phyloP scores from a whole-genome alignment of 352 stramenopile genomes.

The Globisporangium viniferum region DNA sequence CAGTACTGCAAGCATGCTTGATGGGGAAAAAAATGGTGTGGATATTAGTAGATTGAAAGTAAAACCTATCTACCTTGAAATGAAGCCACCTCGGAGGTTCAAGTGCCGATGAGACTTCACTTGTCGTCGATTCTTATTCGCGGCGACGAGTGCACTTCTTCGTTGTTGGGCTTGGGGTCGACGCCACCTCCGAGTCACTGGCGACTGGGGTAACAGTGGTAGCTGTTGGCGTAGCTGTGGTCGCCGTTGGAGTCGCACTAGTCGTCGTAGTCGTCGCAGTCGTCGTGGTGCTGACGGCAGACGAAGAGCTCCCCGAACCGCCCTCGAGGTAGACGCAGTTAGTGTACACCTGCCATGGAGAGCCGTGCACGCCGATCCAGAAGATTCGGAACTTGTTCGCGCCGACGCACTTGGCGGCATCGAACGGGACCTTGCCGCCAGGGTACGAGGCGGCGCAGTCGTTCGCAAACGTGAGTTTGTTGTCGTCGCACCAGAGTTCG shows the following conservation, averaged over 20 bases:
- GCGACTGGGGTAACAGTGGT: background rate
- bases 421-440: conserved; percentile 36
- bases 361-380: conserved; percentile 46
- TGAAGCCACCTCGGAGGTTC: background rate
- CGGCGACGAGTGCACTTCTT: background rate
- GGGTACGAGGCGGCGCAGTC: conserved; percentile 47
- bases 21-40: too few relatives aligned
- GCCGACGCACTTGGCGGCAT: conserved; percentile 35
- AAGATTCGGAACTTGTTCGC: conserved; percentile 46
- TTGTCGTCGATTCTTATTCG: background rate
- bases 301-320: conserved; percentile 14
- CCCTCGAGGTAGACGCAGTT: conserved; percentile 48
- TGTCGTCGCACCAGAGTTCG: conserved; percentile 61
- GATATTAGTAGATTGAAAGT: too few relatives aligned
- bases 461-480: conserved; percentile 42
- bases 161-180: background rate
- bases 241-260: background rate
- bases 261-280: background rate
- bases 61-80: background rate
- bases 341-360: conserved; percentile 52
- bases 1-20: too few relatives aligned
- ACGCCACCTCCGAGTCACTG: background rate
- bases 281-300: conserved; percentile 1
- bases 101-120: background rate
- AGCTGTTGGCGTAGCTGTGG: background rate